Base-by-base conservation (phyloP, 2,329 filamentous ascomycete species). In the Fusarium newnesense region DNA sequence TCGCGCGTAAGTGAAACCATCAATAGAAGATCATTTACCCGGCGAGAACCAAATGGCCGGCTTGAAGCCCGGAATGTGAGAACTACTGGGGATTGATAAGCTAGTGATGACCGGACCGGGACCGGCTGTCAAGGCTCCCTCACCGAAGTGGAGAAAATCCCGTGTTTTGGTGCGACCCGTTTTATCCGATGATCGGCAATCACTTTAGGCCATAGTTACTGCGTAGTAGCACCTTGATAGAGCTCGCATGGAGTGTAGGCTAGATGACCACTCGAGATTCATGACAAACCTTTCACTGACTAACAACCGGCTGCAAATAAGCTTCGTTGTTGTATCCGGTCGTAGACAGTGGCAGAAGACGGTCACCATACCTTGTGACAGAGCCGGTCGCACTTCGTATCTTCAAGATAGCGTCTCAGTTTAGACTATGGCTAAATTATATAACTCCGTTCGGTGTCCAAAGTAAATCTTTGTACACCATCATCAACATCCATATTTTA, bases 401-500 rank as follows among this genome's bases (percentile, higher is more conserved):
- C 30, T 30, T 10, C 12, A 11, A 18, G 12, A 8, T 2, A 16
- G n/a, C 9, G n/a, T 11, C 12, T 8, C 2, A 26, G 2, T 10
- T 37, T 15, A 19, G 4, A 6, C n/a, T n/a, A n/a, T n/a, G n/a
- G n/a, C n/a, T n/a, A n/a, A n/a, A n/a, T 12, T 37, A 53, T 53
- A 37, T n/a, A 53, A 53, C 12, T 28, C 24, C 7, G 5, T 28
- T 53, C 5, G 9, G 6, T n/a, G 4, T 10, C 15, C 50, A 21
- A 16, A 11, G 18, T 6, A 2, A 28, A 7, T 2, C 21, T 28
- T 0, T 16, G 4, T 12, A n/a, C 28, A 5, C 9, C 4, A 2
- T 21, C 19, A n/a, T 28, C 19, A 7, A 18, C 11, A 1, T 39
- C 19, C 9, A 12, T 8, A 28, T 39, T n/a, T 7, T 7, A 28